Conservation (phyloP, 2,329 filamentous ascomycete genomes). For the Ceratocystis diversiconidia region DNA sequence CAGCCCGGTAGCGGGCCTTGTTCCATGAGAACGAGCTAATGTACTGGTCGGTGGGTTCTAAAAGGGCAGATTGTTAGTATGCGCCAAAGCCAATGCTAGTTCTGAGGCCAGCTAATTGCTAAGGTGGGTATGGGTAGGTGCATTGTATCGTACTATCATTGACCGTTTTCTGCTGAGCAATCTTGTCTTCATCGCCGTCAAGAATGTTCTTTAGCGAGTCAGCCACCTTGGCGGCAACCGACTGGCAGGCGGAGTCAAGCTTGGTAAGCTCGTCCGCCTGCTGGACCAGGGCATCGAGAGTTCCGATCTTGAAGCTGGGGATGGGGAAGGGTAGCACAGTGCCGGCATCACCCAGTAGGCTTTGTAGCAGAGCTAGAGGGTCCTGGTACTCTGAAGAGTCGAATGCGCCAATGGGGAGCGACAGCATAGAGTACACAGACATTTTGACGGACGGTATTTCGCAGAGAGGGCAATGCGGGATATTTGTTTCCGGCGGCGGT, state of each 20-base stretch:
- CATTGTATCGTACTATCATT: slow-evolving; percentile 62
- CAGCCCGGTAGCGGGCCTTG: slow-evolving; percentile 89
- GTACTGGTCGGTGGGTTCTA: slow-evolving; percentile 93
- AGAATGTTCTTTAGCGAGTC: slow-evolving; percentile 74
- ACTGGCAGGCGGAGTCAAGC: slow-evolving; percentile 65
- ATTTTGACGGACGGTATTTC: slow-evolving; percentile 5
- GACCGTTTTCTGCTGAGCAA: slow-evolving; percentile 77
- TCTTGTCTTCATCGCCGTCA: slow-evolving; percentile 69
- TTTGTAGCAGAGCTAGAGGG: slow-evolving; percentile 62
- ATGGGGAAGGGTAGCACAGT: slow-evolving; percentile 64
- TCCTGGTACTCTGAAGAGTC: slow-evolving; percentile 68
- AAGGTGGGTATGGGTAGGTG: neutral
- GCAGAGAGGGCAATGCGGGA: slow-evolving; percentile 10
- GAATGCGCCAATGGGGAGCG: slow-evolving; percentile 75
- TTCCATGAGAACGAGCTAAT: slow-evolving; percentile 86
- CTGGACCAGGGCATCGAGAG: slow-evolving; percentile 83
- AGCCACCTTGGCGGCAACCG: slow-evolving; percentile 73
- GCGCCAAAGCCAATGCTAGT: neutral
- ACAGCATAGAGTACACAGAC: slow-evolving; percentile 69
- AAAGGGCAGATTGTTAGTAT: slow-evolving; percentile 8
- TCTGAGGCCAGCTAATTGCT: slow-evolving; percentile 1
- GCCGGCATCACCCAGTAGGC: slow-evolving; percentile 60
- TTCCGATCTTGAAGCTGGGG: slow-evolving; percentile 95
- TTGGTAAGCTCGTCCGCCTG: slow-evolving; percentile 92
- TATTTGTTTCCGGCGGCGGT: slow-evolving; percentile 5